Conservation (phyloP, 2,329 filamentous ascomycete species). For the Paradendryphiella salina region DNA sequence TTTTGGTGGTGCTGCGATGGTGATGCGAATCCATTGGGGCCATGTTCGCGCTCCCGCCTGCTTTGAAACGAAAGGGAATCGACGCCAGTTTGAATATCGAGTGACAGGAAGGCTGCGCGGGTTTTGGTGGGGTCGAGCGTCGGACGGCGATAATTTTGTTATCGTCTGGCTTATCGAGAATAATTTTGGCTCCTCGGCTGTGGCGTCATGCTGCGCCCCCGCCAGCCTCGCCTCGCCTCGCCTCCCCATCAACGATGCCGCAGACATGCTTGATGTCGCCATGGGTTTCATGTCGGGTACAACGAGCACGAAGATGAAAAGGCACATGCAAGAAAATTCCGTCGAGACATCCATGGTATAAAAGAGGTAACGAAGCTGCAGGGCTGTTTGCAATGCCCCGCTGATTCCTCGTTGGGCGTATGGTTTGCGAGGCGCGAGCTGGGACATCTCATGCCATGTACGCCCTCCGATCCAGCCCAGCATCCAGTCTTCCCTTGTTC, state of each 20-base stretch:
- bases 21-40: constrained; percentile 73
- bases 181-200: constrained; percentile 25
- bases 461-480: too few species aligned
- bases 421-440: too few species aligned
- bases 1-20: constrained; percentile 91
- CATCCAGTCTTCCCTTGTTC: too few species aligned
- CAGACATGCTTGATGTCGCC: too few species aligned
- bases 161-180: constrained; percentile 13
- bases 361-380: too few species aligned
- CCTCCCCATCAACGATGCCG: background rate
- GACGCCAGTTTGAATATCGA: constrained; percentile 41
- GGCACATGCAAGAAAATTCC: too few species aligned
- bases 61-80: constrained; percentile 82
- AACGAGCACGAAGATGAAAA: too few species aligned
- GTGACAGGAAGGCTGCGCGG: constrained; percentile 16
- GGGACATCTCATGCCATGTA: too few species aligned
- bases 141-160: constrained; percentile 32
- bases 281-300: too few species aligned
- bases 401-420: too few species aligned
- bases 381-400: too few species aligned
- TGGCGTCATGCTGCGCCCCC: constrained; percentile 17
- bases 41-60: constrained; percentile 67
- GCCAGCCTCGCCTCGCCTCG: background rate
- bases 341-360: too few species aligned
- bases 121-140: constrained; percentile 19